These are phyloP conservation scores for Rubia yunnanensis DNA, from an alignment of 257 asterid genomes.

Conservation along the genomic window DNA sequence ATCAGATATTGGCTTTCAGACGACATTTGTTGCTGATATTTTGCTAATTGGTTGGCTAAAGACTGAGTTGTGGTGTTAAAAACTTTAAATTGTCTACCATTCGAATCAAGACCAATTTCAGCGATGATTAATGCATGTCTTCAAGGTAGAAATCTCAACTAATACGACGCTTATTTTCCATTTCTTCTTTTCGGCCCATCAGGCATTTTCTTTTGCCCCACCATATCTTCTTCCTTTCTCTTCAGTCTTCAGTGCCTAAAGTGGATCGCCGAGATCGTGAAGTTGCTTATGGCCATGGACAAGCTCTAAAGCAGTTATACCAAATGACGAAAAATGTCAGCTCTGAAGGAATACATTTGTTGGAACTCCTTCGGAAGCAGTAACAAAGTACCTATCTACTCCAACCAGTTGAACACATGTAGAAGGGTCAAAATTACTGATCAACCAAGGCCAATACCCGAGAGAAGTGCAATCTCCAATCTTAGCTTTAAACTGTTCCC, in stretches of 20 bases:
- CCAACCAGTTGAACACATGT: too few species aligned
- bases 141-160: constrained; percentile 69
- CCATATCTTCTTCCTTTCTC: constrained; percentile 93
- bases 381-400: too few species aligned
- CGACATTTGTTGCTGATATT: constrained; percentile 55
- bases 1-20: constrained; percentile 60
- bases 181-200: constrained; percentile 89
- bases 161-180: constrained; percentile 62
- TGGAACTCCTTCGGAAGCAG: too few species aligned
- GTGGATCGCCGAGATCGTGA: constrained; percentile 82
- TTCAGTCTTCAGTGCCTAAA: constrained; percentile 62
- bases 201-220: constrained; percentile 94
- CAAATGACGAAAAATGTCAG: too few species aligned
- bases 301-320: too few species aligned
- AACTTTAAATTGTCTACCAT: constrained; percentile 40
- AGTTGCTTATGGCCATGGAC: too few species aligned
- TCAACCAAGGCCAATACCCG: too few species aligned
- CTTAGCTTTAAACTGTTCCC: too few species aligned
- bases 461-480: too few species aligned
- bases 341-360: too few species aligned
- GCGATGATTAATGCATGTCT: constrained; percentile 28
- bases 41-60: constrained; percentile 23
- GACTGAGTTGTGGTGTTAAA: constrained; percentile 32
- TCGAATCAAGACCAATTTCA: constrained; percentile 35
- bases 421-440: too few species aligned